phyloP scores from a whole-genome alignment of 345 rosid species.

The Aquilaria malaccensis region DNA sequence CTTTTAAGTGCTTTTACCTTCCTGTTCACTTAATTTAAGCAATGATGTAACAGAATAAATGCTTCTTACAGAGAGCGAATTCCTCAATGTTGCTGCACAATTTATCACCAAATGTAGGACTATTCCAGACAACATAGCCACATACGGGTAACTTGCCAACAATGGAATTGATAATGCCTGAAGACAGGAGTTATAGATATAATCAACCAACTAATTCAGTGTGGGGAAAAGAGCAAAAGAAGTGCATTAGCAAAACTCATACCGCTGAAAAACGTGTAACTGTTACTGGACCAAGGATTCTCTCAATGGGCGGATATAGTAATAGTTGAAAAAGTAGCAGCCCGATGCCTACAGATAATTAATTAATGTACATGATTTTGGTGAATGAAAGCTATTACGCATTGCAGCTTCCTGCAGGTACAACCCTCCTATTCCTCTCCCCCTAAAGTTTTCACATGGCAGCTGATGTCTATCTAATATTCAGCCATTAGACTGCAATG shows the following conservation, averaged over 20 bases:
- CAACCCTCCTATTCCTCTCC: too few relatives aligned
- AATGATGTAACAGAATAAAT: background rate
- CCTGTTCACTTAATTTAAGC: background rate
- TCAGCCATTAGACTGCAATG: background rate
- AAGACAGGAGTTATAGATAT: background rate
- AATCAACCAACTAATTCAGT: background rate
- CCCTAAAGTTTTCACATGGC: too few relatives aligned
- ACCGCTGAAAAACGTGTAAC: conserved; percentile 44
- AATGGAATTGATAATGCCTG: conserved; percentile 50
- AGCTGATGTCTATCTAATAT: too few relatives aligned
- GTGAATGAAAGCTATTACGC: too few relatives aligned
- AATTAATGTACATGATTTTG: too few relatives aligned
- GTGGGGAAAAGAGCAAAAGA: background rate
- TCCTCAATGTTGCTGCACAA: conserved; percentile 36
- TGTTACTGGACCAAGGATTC: conserved; percentile 32
- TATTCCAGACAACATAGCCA: conserved; percentile 44
- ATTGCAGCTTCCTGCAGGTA: too few relatives aligned
- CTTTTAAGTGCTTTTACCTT: background rate
- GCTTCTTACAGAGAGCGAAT: conserved; percentile 40
- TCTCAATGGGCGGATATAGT: conserved; percentile 39
- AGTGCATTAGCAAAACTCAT: conserved; percentile 8
- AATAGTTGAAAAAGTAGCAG: conserved; percentile 48
- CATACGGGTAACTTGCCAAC: conserved; percentile 36
- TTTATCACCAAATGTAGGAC: conserved; percentile 33
- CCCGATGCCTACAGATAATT: conserved; percentile 28